Evolutionary conservation across 106 monocot species (phyloP).

Genomic region (Platanthera guangdongensis): DNA sequence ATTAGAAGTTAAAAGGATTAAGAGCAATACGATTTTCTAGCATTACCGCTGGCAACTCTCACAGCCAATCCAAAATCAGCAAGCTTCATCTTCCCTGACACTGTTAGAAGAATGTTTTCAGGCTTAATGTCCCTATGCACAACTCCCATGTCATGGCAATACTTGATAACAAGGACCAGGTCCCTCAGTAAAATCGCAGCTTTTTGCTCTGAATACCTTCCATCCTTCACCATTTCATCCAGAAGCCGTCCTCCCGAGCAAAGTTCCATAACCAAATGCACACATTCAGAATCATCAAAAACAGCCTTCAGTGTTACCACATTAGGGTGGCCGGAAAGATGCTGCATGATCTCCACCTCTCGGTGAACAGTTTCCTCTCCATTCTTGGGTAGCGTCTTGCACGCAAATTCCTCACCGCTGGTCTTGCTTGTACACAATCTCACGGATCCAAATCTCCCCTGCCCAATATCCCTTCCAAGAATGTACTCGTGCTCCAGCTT

Average conservation of each 20-base stretch:
- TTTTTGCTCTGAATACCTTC: slow-evolving; percentile 51
- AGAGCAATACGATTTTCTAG: neutral
- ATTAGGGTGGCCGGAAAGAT: slow-evolving; percentile 84
- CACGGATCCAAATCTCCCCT: slow-evolving; percentile 87
- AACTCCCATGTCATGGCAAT: slow-evolving; percentile 98
- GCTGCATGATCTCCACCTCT: slow-evolving; percentile 99
- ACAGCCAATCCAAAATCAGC: slow-evolving; percentile 92
- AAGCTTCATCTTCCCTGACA: slow-evolving; percentile 64
- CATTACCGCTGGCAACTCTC: slow-evolving; percentile 63
- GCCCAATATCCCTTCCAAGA: slow-evolving; percentile 57
- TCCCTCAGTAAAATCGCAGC: slow-evolving; percentile 66
- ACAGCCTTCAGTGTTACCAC: slow-evolving; percentile 68
- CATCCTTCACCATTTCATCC: slow-evolving; percentile 60
- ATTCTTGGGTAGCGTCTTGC: slow-evolving; percentile 71
- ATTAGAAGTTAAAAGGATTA: neutral
- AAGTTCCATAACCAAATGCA: slow-evolving; percentile 89
- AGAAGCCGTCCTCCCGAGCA: slow-evolving; percentile 72
- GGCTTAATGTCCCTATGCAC: slow-evolving; percentile 94
- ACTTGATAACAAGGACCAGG: slow-evolving; percentile 64
- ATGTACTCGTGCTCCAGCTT: slow-evolving; percentile 59
- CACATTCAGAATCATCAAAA: slow-evolving; percentile 69
- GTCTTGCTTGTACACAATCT: slow-evolving; percentile 35
- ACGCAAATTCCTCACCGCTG: slow-evolving; percentile 60
- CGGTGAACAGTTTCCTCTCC: slow-evolving; percentile 79
- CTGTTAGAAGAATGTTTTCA: slow-evolving; percentile 76